Conservation (phyloP, 768 basidiomycete species). For the Phaeotremella skinneri region DNA sequence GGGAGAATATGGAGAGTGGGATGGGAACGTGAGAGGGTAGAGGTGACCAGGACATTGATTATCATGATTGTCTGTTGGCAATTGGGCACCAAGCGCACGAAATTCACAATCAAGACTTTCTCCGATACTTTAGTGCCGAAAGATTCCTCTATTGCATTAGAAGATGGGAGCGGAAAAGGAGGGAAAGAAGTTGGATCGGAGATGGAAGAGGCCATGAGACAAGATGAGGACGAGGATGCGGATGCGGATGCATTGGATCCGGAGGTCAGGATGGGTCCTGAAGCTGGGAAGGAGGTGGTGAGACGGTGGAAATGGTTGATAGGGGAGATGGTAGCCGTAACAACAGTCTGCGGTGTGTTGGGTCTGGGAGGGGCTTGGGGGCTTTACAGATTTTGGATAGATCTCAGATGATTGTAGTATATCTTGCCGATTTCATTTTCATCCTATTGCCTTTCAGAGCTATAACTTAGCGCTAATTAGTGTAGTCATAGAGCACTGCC, state of each 20-base stretch:
- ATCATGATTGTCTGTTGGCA: conserved; percentile 46
- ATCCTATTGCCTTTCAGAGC: too few relatives aligned
- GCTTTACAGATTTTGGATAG: neutral
- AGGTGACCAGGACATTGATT: conserved; percentile 30
- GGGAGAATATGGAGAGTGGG: conserved; percentile 23
- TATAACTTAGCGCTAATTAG: too few relatives aligned
- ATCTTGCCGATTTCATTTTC: too few relatives aligned
- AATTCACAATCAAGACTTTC: conserved; percentile 38
- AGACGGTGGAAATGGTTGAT: conserved; percentile 33
- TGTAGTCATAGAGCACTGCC: too few relatives aligned
- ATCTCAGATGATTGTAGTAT: too few relatives aligned
- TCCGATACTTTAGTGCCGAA: neutral
- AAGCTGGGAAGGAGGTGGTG: conserved; percentile 29
- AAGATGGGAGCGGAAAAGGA: conserved; percentile 22
- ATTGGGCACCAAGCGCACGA: conserved; percentile 41
- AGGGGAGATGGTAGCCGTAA: conserved; percentile 34
- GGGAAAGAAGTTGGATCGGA: conserved; percentile 21
- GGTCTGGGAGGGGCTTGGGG: neutral
- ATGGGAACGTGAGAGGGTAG: conserved; percentile 42
- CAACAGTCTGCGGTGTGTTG: neutral
- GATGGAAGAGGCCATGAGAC: conserved; percentile 20
- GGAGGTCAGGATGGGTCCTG: conserved; percentile 30
- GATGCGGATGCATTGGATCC: conserved; percentile 36
- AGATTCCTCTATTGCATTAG: neutral
- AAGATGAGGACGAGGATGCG: conserved; percentile 22